Evolutionary conservation across 2,329 filamentous ascomycete genomes (phyloP), one percentile per base, ranked within the genome.

Genomic region (Scedosporium dehoogii): DNA sequence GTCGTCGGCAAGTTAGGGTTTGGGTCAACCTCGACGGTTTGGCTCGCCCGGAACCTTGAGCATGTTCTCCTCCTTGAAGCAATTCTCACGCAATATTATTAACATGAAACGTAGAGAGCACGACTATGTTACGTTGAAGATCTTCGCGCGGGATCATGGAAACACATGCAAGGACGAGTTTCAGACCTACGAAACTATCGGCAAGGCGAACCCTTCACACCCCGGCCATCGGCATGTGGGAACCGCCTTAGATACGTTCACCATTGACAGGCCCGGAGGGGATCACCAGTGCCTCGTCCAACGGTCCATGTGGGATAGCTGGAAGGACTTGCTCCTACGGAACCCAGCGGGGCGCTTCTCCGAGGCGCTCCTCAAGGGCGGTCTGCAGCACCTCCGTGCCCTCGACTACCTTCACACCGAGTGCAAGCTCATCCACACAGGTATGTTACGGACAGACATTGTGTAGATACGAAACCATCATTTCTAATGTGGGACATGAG

Each of bases 401-500:
- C 71, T 79, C 2, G 75, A 80, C 53, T 73, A 68, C 46, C 66
- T 79, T 41, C 76, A 79, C 65, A 72, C 70, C 5, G 73, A 78
- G 65, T 74, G 73, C 68, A 73, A 75, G 48, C 67, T 80, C 62
- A 70, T 78, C 25, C 78, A 81, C 66, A 79, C 75, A 60, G 75
- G 75, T 76, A 70, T 41, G 65, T 64, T 21, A 16, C 14, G 23
- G 6, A 57, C 7, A 33, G 16, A 29, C n/a, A 42, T 42, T 7
- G 18, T 29, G 38, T 27, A 7, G 10, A 41, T 6, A 9, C 21
- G 58, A 14, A 6, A 38, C 10, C 58, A 6, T 41, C 33, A 16
- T 25, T 10, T 58, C 59, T 63, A 48, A 48, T n/a, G n/a, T n/a
- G 16, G 6, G 23, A 14, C 9, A 7, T 5, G 29, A 16, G 21